phyloP scores from a whole-genome alignment of 2,329 filamentous ascomycete genomes.

The Lasiodiplodia theobromae region DNA sequence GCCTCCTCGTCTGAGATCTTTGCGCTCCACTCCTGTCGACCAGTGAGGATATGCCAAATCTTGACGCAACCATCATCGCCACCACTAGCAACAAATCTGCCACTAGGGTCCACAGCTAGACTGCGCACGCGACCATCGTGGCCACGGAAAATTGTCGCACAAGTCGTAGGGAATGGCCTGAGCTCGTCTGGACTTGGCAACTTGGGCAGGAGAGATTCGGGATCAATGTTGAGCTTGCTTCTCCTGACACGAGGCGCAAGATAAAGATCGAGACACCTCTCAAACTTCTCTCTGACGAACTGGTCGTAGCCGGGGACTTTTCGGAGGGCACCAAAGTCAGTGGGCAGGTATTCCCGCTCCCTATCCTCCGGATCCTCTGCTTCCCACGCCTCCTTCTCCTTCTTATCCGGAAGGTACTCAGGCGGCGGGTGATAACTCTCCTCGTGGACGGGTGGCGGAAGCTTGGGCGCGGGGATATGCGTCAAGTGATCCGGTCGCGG shows the following conservation, averaged over 20 bases:
- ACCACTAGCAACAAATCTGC: conserved; percentile 86
- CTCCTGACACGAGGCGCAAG: conserved; percentile 89
- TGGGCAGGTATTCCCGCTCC: conserved; percentile 86
- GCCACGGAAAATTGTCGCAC: conserved; percentile 84
- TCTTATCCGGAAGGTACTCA: conserved; percentile 88
- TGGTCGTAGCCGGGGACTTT: conserved; percentile 90
- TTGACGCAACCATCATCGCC: conserved; percentile 93
- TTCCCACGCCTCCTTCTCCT: conserved; percentile 86
- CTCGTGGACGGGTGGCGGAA: conserved; percentile 91
- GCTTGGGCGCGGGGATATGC: conserved; percentile 93
- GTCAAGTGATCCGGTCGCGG: conserved; percentile 84
- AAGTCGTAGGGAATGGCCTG: conserved; percentile 91
- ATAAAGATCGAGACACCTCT: conserved; percentile 93
- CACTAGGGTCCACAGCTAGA: conserved; percentile 83
- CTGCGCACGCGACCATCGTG: conserved; percentile 89
- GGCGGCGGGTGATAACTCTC: conserved; percentile 95
- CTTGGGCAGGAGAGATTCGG: conserved; percentile 89
- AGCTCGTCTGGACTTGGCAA: conserved; percentile 92
- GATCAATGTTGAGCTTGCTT: conserved; percentile 96
- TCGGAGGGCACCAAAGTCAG: conserved; percentile 81
- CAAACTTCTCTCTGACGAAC: conserved; percentile 95
- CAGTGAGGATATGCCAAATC: conserved; percentile 87
- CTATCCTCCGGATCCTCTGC: conserved; percentile 87
- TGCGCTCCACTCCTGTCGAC: conserved; percentile 85
- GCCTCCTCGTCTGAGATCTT: conserved; percentile 78